A percentile compares a stretch with the other conserved stretches of the same genome.
phyloP scores from a whole-genome alignment of 495 filamentous ascomycete genomes.

The Neurospora sp. region DNA sequence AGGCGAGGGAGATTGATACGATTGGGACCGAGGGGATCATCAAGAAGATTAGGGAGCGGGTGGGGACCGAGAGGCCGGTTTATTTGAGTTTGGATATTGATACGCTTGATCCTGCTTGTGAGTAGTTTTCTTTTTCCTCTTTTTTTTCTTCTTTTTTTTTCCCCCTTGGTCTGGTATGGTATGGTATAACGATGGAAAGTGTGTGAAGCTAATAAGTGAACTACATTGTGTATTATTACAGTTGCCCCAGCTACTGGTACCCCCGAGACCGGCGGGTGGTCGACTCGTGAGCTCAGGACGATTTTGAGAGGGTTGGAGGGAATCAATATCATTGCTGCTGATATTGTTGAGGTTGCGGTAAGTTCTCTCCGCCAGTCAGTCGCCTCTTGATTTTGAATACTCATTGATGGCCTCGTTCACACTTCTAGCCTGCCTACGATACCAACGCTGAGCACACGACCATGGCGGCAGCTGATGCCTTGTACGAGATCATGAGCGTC shows the following conservation, averaged over 20 bases:
- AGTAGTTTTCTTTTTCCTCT: background rate
- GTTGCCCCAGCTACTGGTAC: constrained; percentile 22
- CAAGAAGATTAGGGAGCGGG: constrained; percentile 31
- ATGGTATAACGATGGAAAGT: background rate
- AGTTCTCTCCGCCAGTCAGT: constrained; percentile 5
- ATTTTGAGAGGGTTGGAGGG: constrained; percentile 62
- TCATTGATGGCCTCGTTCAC: background rate
- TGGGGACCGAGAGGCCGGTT: constrained; percentile 57
- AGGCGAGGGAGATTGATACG: constrained; percentile 64
- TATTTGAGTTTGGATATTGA: constrained; percentile 74
- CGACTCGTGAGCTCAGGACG: constrained; percentile 59
- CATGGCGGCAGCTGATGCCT: constrained; percentile 70
- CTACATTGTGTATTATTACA: background rate
- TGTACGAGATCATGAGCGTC: constrained; percentile 79
- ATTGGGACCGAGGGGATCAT: constrained; percentile 48
- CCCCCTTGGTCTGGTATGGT: background rate
- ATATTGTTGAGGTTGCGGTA: constrained; percentile 72
- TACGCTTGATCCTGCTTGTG: constrained; percentile 55
- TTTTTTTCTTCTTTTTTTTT: background rate
- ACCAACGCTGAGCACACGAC: constrained; percentile 80
- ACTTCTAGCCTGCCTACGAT: constrained; percentile 65
- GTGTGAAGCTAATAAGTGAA: background rate
- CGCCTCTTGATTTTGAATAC: background rate
- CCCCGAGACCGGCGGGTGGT: constrained; percentile 70
- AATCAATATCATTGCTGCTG: constrained; percentile 62